Percentiles rank a stretch among this genome's conserved stretches.
phyloP scores from a whole-genome alignment of 176 grass and related monocot species.

The Otatea glauca region DNA sequence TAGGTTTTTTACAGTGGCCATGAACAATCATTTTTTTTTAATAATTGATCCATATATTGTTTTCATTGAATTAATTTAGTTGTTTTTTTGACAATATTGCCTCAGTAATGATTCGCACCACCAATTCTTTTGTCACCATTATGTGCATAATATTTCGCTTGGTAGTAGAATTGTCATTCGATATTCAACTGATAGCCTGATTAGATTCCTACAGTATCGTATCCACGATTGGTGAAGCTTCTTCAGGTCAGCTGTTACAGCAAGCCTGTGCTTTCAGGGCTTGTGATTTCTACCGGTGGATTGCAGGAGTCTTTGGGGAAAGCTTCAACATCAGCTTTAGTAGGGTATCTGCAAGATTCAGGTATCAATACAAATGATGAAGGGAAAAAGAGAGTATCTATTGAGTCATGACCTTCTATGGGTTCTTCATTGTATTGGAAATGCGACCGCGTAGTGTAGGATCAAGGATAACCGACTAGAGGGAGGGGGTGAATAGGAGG shows the following conservation, averaged over 20 bases:
- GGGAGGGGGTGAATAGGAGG: too few species aligned
- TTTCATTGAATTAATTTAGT: neutral
- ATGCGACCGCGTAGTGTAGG: constrained; percentile 82
- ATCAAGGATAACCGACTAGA: too few species aligned
- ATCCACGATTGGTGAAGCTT: constrained; percentile 88
- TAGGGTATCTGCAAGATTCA: constrained; percentile 77
- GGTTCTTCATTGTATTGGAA: constrained; percentile 80
- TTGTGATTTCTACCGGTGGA: constrained; percentile 94
- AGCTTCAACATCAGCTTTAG: constrained; percentile 66
- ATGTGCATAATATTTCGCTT: constrained; percentile 16
- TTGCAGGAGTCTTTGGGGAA: constrained; percentile 90
- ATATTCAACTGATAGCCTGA: constrained; percentile 26
- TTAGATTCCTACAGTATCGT: constrained; percentile 81
- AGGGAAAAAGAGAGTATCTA: constrained; percentile 64
- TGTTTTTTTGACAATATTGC: constrained; percentile 28
- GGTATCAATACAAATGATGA: constrained; percentile 52
- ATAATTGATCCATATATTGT: neutral
- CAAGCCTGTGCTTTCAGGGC: constrained; percentile 78
- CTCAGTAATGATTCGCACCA: constrained; percentile 15
- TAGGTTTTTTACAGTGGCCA: constrained; percentile 8
- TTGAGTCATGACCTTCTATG: constrained; percentile 79
- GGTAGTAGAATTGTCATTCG: neutral
- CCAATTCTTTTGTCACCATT: constrained; percentile 15
- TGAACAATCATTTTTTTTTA: neutral
- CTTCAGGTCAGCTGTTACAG: constrained; percentile 78